Conservation (phyloP, 2,329 filamentous ascomycete species). For the Aspergillus chevalieri region DNA sequence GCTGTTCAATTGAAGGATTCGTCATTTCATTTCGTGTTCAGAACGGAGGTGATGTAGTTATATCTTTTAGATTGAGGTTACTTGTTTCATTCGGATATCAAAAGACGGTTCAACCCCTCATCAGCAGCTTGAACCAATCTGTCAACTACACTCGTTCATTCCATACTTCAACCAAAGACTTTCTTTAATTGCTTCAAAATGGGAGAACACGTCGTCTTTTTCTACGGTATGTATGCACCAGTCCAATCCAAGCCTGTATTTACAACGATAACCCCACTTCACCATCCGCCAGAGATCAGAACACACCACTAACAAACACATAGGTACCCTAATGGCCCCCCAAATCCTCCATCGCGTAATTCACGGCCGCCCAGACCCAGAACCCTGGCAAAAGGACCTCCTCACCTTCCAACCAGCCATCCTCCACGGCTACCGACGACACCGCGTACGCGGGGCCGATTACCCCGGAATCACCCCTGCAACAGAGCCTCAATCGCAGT, state of each 20-base stretch:
- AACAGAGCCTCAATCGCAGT: not conserved
- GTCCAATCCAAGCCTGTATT: no score
- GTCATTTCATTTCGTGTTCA: no score
- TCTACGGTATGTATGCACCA: slow-evolving; percentile 48
- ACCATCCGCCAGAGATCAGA: not conserved
- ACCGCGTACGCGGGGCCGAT: slow-evolving; percentile 62
- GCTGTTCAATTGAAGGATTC: not conserved
- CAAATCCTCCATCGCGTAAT: slow-evolving; percentile 81
- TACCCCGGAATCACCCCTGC: slow-evolving; percentile 68
- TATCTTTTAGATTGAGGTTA: no score
- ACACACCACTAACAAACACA: not conserved
- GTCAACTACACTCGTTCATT: no score
- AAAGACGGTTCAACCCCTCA: not conserved
- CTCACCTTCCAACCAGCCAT: slow-evolving; percentile 68
- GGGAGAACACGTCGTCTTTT: slow-evolving; percentile 53
- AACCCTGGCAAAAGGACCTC: slow-evolving; percentile 45
- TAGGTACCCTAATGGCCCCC: slow-evolving; percentile 69
- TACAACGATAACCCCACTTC: not conserved
- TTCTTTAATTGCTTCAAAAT: slow-evolving; percentile 19
- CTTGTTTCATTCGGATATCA: no score
- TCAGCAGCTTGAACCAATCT: not conserved
- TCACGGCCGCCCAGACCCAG: slow-evolving; percentile 54
- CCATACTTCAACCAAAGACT: no score
- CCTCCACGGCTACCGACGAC: slow-evolving; percentile 66
- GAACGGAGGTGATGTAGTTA: no score